These are phyloP conservation scores for Acrocalymma vagum DNA, from an alignment of 2,329 filamentous ascomycete genomes.

Conservation along the genomic window DNA sequence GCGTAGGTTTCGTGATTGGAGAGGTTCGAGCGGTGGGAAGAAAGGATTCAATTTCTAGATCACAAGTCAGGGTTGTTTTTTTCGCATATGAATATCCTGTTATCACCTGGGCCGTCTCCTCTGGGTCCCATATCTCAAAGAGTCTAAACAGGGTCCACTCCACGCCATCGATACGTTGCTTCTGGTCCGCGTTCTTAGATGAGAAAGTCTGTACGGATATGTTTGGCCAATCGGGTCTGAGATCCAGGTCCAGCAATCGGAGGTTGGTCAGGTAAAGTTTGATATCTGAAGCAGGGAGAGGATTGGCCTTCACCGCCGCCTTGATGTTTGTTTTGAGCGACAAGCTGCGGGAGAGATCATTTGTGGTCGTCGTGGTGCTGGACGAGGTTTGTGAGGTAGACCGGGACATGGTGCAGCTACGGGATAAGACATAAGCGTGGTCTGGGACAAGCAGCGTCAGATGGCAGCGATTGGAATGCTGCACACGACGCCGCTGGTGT, in stretches of 20 bases:
- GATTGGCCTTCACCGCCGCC: slow-evolving; percentile 24
- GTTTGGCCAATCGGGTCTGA: slow-evolving; percentile 78
- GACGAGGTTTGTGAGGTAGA: slow-evolving; percentile 32
- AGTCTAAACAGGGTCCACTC: slow-evolving; percentile 94
- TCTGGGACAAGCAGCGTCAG: neutral
- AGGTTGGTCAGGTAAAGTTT: slow-evolving; percentile 82
- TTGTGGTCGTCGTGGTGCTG: slow-evolving; percentile 23
- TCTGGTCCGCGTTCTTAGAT: slow-evolving; percentile 76
- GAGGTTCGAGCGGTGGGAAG: slow-evolving; percentile 88
- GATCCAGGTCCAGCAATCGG: slow-evolving; percentile 81
- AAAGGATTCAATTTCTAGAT: slow-evolving; percentile 83
- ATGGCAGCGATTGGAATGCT: slow-evolving; percentile 4
- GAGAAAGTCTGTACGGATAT: slow-evolving; percentile 77
- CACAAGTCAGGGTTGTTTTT: slow-evolving; percentile 3
- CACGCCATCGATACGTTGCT: slow-evolving; percentile 80
- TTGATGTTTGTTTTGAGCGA: slow-evolving; percentile 43
- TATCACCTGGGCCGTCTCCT: slow-evolving; percentile 78
- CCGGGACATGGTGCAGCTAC: slow-evolving; percentile 33
- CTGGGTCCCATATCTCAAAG: slow-evolving; percentile 82
- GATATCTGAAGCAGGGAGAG: slow-evolving; percentile 35
- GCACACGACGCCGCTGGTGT: too few species aligned
- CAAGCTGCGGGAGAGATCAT: slow-evolving; percentile 33
- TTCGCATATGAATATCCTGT: neutral
- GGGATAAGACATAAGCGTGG: slow-evolving; percentile 13
- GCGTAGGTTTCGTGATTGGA: slow-evolving; percentile 90